phyloP scores from a whole-genome alignment of 208 protist species.

The Leptomonas pyrrhocoris region DNA sequence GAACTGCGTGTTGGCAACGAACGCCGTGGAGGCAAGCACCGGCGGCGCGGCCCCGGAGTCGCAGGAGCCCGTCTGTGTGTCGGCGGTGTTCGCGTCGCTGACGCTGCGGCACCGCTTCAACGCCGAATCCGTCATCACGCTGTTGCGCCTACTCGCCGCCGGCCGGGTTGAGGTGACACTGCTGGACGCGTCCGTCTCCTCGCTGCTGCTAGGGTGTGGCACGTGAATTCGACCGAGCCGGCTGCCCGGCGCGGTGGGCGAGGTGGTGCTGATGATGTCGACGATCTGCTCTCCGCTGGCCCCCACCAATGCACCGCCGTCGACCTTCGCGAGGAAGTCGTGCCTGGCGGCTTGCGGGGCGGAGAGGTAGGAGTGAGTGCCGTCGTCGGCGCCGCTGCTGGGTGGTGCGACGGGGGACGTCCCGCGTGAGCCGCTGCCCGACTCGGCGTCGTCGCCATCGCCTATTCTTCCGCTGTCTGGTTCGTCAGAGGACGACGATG shows the following conservation, averaged over 20 bases:
- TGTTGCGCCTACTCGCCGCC: conserved; percentile 3
- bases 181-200: conserved; percentile 9
- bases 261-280: background rate
- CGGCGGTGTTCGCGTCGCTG: background rate
- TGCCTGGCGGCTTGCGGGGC: background rate
- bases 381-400: background rate
- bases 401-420: background rate
- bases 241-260: background rate
- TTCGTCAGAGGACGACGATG: conserved; percentile 1
- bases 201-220: background rate
- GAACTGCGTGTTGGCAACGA: background rate
- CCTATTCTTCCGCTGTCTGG: background rate
- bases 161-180: conserved; percentile 15
- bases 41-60: background rate
- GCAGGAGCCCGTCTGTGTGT: background rate
- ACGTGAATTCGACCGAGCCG: background rate
- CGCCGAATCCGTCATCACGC: background rate
- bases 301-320: background rate
- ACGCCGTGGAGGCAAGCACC: background rate
- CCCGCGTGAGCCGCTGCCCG: background rate
- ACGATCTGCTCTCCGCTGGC: background rate
- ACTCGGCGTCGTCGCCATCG: background rate
- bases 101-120: background rate
- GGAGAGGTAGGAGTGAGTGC: background rate
- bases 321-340: conserved; percentile 5